phyloP scores from a whole-genome alignment of 108 stramenopile species.

The Conticribra weissflogii region DNA sequence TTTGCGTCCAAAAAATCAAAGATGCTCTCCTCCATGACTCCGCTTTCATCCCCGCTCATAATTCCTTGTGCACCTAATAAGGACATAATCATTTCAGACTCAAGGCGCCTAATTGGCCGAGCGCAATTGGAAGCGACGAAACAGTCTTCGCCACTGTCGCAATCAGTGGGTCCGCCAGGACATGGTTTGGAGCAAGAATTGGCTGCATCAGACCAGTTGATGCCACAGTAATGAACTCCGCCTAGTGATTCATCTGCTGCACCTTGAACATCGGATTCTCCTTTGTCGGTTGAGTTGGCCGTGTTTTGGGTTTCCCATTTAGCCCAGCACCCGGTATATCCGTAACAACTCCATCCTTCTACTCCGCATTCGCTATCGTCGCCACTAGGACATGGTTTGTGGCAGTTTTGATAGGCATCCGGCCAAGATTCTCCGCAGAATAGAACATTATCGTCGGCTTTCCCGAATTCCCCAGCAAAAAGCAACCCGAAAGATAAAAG shows the following conservation, averaged over 20 bases:
- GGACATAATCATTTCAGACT: neutral
- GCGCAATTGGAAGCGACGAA: conserved; percentile 1
- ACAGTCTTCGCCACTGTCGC: neutral
- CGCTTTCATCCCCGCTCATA: neutral
- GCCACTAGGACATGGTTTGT: neutral
- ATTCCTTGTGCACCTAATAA: neutral
- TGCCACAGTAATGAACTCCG: neutral
- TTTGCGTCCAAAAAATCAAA: neutral
- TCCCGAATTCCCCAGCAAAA: too few relatives aligned
- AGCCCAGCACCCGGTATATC: neutral
- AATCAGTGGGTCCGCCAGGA: neutral
- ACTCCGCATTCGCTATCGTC: neutral
- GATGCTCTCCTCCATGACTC: neutral
- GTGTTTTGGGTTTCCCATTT: neutral
- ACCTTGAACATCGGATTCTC: neutral
- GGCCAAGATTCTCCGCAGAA: neutral
- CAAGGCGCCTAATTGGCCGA: neutral
- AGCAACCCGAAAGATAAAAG: too few relatives aligned
- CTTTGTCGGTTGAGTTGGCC: neutral
- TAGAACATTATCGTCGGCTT: too few relatives aligned
- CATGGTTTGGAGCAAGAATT: neutral
- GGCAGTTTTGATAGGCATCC: conserved; percentile 1
- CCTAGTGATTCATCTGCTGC: neutral
- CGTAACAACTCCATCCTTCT: neutral
- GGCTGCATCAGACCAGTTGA: neutral